These are phyloP conservation scores for Panaeolus cyanescens DNA, from an alignment of 768 basidiomycete genomes.

Conservation along the genomic window DNA sequence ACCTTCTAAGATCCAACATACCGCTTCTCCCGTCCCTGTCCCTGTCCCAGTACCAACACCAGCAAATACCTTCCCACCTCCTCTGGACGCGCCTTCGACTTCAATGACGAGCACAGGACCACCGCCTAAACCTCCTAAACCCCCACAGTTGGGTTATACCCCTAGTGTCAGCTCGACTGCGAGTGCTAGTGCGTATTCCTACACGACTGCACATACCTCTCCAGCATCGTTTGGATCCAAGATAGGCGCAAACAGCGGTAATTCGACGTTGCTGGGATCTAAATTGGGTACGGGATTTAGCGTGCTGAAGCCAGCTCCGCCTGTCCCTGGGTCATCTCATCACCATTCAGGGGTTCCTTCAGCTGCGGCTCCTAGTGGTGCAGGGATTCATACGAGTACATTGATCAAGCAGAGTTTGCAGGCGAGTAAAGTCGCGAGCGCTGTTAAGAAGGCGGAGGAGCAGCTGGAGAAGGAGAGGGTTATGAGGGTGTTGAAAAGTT, in stretches of 20 bases:
- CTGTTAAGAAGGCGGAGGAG: constrained; percentile 68
- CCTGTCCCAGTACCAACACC: no score
- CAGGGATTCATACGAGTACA: constrained; percentile 60
- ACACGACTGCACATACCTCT: not conserved
- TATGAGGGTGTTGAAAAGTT: constrained; percentile 71
- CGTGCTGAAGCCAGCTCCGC: not conserved
- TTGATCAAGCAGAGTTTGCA: constrained; percentile 76
- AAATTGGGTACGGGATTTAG: not conserved
- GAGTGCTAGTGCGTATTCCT: not conserved
- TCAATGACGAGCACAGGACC: not conserved
- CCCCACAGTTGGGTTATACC: not conserved
- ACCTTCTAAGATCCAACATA: constrained; percentile 18
- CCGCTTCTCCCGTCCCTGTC: constrained; percentile 15
- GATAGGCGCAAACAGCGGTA: not conserved
- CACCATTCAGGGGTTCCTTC: not conserved
- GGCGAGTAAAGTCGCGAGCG: constrained; percentile 71
- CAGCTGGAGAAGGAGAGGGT: constrained; percentile 70
- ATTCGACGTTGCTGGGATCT: not conserved
- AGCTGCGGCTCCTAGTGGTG: constrained; percentile 40
- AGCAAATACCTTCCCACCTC: not conserved
- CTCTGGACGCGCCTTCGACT: not conserved
- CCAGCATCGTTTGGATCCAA: not conserved
- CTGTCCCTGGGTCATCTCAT: not conserved
- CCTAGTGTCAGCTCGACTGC: not conserved
- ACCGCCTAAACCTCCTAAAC: not conserved